These are phyloP conservation scores for Rhodamnia argentea DNA, from an alignment of 345 rosid genomes.

Conservation along the genomic window DNA sequence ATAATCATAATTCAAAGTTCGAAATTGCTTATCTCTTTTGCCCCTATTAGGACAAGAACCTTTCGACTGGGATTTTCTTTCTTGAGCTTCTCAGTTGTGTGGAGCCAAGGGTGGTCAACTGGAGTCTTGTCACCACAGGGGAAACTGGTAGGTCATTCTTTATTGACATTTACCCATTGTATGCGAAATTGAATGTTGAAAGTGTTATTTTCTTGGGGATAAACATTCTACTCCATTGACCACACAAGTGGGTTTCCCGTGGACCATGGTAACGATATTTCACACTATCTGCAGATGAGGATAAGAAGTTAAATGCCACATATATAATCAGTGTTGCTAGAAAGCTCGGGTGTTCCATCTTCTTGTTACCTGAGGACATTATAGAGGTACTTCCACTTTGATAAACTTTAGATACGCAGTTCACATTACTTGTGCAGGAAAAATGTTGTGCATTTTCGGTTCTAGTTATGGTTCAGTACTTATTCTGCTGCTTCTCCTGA, in stretches of 20 bases:
- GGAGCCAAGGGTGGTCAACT: constrained; percentile 71
- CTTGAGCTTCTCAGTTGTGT: constrained; percentile 78
- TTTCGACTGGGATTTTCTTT: constrained; percentile 75
- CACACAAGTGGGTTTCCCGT: neutral
- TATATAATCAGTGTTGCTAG: constrained; percentile 95
- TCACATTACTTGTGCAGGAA: neutral
- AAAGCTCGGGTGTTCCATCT: constrained; percentile 96
- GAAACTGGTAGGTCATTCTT: constrained; percentile 31
- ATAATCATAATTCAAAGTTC: neutral
- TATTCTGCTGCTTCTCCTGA: neutral
- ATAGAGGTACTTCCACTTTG: constrained; percentile 48
- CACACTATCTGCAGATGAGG: constrained; percentile 59
- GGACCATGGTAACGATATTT: neutral
- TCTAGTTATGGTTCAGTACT: neutral
- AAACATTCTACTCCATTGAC: neutral
- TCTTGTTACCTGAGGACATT: constrained; percentile 95
- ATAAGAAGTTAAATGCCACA: constrained; percentile 88
- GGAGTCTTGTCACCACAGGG: constrained; percentile 89
- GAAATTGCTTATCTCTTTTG: neutral
- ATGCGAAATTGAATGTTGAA: neutral
- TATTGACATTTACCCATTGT: neutral
- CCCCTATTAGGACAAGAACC: constrained; percentile 47
- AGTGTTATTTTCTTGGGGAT: neutral
- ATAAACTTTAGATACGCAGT: neutral
- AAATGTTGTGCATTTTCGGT: neutral